Percentiles rank a stretch among this genome's conserved stretches.
Conservation (phyloP, 2,329 filamentous ascomycete genomes). For the Colletotrichum agaves region DNA sequence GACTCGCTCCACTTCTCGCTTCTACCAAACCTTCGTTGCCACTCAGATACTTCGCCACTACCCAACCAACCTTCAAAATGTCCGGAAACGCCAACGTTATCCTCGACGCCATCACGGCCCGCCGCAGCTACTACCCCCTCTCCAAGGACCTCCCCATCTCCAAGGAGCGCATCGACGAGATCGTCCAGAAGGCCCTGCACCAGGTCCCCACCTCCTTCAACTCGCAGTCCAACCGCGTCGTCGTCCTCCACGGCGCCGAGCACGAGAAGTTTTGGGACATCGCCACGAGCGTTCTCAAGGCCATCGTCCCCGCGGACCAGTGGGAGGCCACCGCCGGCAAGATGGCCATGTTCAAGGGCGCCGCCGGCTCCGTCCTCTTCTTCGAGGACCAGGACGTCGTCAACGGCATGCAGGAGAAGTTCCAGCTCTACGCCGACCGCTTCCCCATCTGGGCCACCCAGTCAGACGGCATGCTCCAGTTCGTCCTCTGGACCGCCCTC, state of each 20-base stretch:
- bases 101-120: conserved; percentile 72
- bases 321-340: conserved; percentile 64
- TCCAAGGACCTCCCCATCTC: conserved; percentile 71
- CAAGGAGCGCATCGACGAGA: conserved; percentile 69
- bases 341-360: conserved; percentile 71
- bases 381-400: conserved; percentile 81
- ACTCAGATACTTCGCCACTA: conserved; percentile 18
- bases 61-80: conserved; percentile 32
- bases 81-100: conserved; percentile 58
- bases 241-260: conserved; percentile 83
- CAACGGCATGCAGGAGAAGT: conserved; percentile 73
- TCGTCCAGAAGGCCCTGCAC: conserved; percentile 72
- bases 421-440: conserved; percentile 79
- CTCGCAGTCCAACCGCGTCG: conserved; percentile 81
- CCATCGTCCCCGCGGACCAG: conserved; percentile 72
- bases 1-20: conserved; percentile 13
- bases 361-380: conserved; percentile 87
- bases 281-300: conserved; percentile 71
- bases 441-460: conserved; percentile 84
- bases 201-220: conserved; percentile 88
- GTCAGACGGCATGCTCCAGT: conserved; percentile 85
- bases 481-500: conserved; percentile 81
- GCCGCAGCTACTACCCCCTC: conserved; percentile 76
- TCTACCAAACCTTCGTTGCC: conserved; percentile 8
- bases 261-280: conserved; percentile 91